Evolutionary conservation across 139 green algal genomes (phyloP), one percentile per base, ranked within the genome.

Genomic region (Yamagishiella unicocca): DNA sequence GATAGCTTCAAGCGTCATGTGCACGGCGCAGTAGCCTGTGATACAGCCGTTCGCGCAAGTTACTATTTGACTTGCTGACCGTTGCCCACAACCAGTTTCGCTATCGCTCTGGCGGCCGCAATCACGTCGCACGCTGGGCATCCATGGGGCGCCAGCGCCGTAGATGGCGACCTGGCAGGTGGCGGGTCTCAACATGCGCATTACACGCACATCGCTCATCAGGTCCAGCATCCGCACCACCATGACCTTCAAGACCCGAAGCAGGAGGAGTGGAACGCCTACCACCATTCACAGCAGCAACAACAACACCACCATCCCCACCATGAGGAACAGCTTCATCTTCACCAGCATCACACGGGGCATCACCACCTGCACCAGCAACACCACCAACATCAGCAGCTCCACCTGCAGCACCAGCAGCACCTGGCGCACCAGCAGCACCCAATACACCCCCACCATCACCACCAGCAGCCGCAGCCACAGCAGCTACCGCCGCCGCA

Each of bases 131-230:
- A 84, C 55, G 55, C 55, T 2, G 55, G 37, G 0, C 62, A 84
- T 31, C 37, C 77, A 84, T 84, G 77, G 77, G 55, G 17, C 58
- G 37, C 29, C 8, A n/a, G 12, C 2, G 75, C 31, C 50, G 50
- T 35, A 70, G 53, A 82, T 82, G 75, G 75, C 75, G 75, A 68
- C 72, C 72, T 80, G 72, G 72, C 72, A 43, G 42, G 72, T 31
- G 72, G 72, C 72, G 72, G 72, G 25, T 14, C 72, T 29, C 72
- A 80, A 12, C 27, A 62, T 46, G 27, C 72, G 31, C 46, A 68
- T 6, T 83, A 83, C 75, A 35, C 46, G 19, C 72, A 80, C n/a
- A 25, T 62, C 27, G 43, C 43, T 27, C 43, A 80, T 25, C 72
- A 62, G 43, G 43, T 19, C n/a, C 72, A 80, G 72, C 72, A 80